Percentiles rank a stretch among this genome's conserved stretches.
These are phyloP conservation scores for Pichia membranifaciens DNA, from an alignment of 805 yeast genomes.

Conservation along the genomic window DNA sequence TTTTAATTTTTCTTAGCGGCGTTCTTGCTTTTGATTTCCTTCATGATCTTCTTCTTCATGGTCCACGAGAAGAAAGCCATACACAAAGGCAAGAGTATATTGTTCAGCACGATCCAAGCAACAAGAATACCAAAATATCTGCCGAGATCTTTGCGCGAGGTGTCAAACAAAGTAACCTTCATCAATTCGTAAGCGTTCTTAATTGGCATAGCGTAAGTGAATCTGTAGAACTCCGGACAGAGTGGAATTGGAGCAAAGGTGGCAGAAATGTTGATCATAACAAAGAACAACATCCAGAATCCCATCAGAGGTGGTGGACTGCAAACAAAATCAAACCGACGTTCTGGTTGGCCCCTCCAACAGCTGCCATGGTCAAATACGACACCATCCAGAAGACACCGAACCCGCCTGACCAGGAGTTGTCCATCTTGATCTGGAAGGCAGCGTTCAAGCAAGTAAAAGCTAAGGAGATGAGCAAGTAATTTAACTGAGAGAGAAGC, in stretches of 20 bases:
- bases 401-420: conserved; percentile 59
- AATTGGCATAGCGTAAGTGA: conserved; percentile 65
- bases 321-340: conserved; percentile 47
- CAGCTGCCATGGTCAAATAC: conserved; percentile 65
- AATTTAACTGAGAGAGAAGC: conserved; percentile 44
- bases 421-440: conserved; percentile 55
- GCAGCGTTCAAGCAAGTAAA: conserved; percentile 59
- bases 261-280: conserved; percentile 61
- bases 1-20: too few relatives aligned
- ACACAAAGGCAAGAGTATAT: conserved; percentile 36
- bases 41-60: conserved; percentile 13
- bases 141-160: conserved; percentile 44
- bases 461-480: conserved; percentile 51
- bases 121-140: conserved; percentile 19
- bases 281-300: conserved; percentile 68
- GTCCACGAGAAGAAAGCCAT: conserved; percentile 24
- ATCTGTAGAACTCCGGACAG: conserved; percentile 50
- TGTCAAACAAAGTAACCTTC: conserved; percentile 52
- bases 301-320: conserved; percentile 59
- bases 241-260: conserved; percentile 62
- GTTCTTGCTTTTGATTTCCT: conserved; percentile 1
- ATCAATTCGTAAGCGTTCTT: conserved; percentile 58
- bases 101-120: conserved; percentile 20
- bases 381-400: conserved; percentile 68
- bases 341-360: conserved; percentile 71